Conservation (phyloP, 495 filamentous ascomycete genomes). For the Aspergillus indologenus region DNA sequence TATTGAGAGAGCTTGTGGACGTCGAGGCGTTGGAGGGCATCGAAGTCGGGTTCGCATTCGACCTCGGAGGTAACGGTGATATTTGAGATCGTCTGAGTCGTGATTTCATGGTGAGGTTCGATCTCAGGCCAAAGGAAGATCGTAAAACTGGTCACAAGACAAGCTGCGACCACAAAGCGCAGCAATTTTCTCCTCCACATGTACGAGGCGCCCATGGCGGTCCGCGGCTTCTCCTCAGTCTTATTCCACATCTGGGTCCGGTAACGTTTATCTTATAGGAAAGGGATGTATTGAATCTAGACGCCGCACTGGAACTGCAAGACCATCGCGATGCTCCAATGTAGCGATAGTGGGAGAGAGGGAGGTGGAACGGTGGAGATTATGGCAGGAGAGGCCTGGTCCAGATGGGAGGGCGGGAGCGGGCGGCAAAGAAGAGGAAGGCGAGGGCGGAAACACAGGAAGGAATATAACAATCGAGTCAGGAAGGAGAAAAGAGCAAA, state of each 20-base stretch:
- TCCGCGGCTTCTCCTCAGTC: constrained; percentile 23
- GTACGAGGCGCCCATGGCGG: constrained; percentile 31
- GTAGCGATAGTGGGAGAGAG: constrained; percentile 3
- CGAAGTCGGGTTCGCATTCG: constrained; percentile 34
- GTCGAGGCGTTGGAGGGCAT: constrained; percentile 28
- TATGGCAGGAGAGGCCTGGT: not conserved
- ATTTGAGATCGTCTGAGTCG: constrained; percentile 27
- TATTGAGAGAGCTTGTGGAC: constrained; percentile 36
- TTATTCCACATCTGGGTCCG: constrained; percentile 26
- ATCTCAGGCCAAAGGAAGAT: constrained; percentile 31
- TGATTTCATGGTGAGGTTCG: constrained; percentile 12
- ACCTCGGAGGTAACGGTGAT: constrained; percentile 36
- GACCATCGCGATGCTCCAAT: constrained; percentile 19
- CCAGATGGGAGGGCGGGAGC: not conserved
- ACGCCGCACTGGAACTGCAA: constrained; percentile 20
- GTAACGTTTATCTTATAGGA: not conserved
- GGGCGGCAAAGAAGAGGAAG: not conserved
- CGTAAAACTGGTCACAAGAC: constrained; percentile 18
- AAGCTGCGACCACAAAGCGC: constrained; percentile 22
- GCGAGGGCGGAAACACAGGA: not conserved
- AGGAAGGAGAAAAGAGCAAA: constrained; percentile 1
- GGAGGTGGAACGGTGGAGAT: not conserved
- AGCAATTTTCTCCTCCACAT: constrained; percentile 39
- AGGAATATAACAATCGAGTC: not conserved
- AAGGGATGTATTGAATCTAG: not conserved